Conservation (phyloP, 73 alveolate species). For the Paraurostyla sp. region DNA sequence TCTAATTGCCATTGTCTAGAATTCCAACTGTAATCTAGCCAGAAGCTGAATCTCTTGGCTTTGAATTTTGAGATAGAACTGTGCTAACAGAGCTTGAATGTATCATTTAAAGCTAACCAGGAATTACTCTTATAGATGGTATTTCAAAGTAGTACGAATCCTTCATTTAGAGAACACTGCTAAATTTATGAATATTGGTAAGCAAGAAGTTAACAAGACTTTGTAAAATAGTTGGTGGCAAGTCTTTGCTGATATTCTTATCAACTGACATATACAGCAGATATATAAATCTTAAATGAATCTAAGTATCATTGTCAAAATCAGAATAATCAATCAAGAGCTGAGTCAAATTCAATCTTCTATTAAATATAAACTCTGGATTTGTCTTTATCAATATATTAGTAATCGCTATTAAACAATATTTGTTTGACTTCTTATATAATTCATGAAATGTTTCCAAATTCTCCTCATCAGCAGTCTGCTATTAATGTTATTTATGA, state of each 20-base stretch:
- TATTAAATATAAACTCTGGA: conserved; percentile 35
- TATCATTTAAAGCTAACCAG: background rate
- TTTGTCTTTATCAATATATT: conserved; percentile 56
- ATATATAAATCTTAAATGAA: conserved; percentile 56
- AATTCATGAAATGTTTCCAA: conserved; percentile 46
- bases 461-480: conserved; percentile 37
- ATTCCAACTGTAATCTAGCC: conserved; percentile 25
- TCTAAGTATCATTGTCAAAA: conserved; percentile 56
- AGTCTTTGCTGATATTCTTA: conserved; percentile 19
- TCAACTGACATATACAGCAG: conserved; percentile 50
- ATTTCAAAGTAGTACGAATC: conserved; percentile 56
- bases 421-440: conserved; percentile 56
- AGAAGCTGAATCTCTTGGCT: background rate
- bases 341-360: conserved; percentile 4
- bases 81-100: conserved; percentile 38
- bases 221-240: background rate
- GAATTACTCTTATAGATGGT: background rate
- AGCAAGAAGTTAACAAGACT: conserved; percentile 56
- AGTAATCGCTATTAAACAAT: conserved; percentile 64
- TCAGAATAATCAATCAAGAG: conserved; percentile 38
- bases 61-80: background rate
- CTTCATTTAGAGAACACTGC: conserved; percentile 50
- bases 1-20: conserved; percentile 43
- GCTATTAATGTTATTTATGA: no score
- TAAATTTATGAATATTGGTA: conserved; percentile 35